Evolutionary conservation across 805 yeast genomes (phyloP), one percentile per base, ranked within the genome.

Genomic region (Ogataea allantospora): DNA sequence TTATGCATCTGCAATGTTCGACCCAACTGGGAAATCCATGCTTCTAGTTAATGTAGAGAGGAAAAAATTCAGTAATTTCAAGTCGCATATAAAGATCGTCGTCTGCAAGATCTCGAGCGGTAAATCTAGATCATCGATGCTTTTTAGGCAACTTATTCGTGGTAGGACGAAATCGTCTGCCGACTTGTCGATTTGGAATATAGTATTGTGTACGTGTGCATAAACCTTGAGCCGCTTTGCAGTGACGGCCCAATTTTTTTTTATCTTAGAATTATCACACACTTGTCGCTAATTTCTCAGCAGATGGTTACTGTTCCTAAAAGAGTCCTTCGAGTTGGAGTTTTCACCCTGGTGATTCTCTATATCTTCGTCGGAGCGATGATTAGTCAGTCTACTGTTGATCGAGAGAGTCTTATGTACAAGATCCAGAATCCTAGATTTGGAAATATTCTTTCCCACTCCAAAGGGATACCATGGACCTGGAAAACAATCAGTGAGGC

Each of bases 401-500:
- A 38, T 27, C 23, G 24, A 6, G 42, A 38, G 21, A n/a, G 19
- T 10, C n/a, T 29, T 17, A 13, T 29, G 21, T 38, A 43, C 34
- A 43, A 38, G 36, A 33, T 38, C 32, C 38, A 35, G 31, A 22
- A 36, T n/a, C 43, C 41, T 14, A 15, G 28, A 5, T 22, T 39
- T n/a, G 9, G 17, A 9, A 12, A 29, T 7, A 18, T 43, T 2
- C 33, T 35, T 8, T 19, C 18, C 20, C 35, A 33, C 15, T 16
- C 13, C 16, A 17, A 20, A 7, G 27, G 16, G 9, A 20, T 19
- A 13, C 35, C 43, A 2, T 40, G 43, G 30, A 42, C 48, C 10
- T 47, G 51, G 51, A 20, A 16, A 7, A 42, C 43, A 21, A 13
- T 47, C 5, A 15, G 23, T 9, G 23, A 44, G 14, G 43, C 38